A percentile compares a stretch with the other conserved stretches of the same genome.
phyloP scores from a whole-genome alignment of 805 yeast genomes.

The Kuraishia hungarica region DNA sequence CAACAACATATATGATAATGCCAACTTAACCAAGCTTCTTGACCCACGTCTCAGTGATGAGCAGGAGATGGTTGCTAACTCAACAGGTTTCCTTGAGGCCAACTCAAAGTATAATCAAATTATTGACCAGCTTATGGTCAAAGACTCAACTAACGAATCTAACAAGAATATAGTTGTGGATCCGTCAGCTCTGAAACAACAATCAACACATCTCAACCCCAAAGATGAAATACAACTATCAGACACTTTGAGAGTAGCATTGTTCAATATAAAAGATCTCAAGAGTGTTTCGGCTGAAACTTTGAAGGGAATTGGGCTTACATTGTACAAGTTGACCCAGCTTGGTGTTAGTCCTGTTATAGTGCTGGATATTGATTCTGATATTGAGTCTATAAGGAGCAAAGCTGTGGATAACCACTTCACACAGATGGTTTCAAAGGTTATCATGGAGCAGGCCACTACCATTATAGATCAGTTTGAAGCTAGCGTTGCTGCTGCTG shows the following conservation, averaged over 20 bases:
- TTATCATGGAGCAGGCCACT: constrained; percentile 14
- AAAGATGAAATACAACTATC: constrained; percentile 19
- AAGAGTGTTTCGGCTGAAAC: constrained; percentile 21
- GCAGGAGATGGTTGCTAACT: not conserved
- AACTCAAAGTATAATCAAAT: constrained; percentile 27
- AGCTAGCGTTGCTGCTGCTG: not conserved
- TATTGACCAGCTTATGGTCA: constrained; percentile 16
- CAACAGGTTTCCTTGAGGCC: constrained; percentile 1
- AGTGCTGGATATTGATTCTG: constrained; percentile 35
- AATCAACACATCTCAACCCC: constrained; percentile 1
- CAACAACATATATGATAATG: constrained; percentile 20
- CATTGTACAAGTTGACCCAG: constrained; percentile 43
- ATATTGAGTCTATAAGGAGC: not conserved
- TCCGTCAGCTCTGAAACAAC: not conserved
- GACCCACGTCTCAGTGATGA: not conserved
- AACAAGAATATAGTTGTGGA: constrained; percentile 3
- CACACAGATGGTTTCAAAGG: constrained; percentile 6
- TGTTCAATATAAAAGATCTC: constrained; percentile 41
- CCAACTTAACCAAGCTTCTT: constrained; percentile 3
- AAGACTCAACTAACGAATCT: constrained; percentile 9
- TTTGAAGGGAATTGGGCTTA: constrained; percentile 43
- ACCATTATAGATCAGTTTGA: constrained; percentile 13
- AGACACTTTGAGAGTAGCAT: constrained; percentile 41
- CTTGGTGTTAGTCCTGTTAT: constrained; percentile 73
- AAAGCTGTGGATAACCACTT: not conserved